A percentile compares a stretch with the other conserved stretches of the same genome.
Conservation (phyloP, 2,329 filamentous ascomycete genomes). For the Cryphonectria japonica region DNA sequence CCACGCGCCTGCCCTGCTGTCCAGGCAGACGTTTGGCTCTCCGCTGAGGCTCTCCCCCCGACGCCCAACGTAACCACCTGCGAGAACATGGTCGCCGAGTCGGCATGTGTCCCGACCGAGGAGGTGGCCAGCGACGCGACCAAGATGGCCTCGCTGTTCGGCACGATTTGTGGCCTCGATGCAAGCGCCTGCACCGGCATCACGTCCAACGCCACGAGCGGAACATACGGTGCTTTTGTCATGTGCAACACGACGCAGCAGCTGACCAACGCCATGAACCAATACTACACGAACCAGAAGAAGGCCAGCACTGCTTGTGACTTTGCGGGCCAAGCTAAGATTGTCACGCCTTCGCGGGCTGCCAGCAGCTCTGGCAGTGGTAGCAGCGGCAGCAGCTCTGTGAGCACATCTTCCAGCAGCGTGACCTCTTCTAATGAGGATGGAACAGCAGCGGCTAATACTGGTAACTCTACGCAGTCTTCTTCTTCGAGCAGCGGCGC, state of each 20-base stretch:
- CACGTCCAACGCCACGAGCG: slow-evolving; percentile 65
- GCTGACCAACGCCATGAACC: slow-evolving; percentile 73
- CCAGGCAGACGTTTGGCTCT: slow-evolving; percentile 64
- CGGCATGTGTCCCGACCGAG: slow-evolving; percentile 66
- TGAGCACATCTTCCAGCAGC: slow-evolving; percentile 11
- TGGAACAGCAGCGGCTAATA: slow-evolving; percentile 2
- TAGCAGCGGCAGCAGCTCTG: slow-evolving; percentile 14
- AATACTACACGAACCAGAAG: slow-evolving; percentile 67
- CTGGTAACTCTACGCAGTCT: neutral
- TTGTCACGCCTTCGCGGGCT: slow-evolving; percentile 21
- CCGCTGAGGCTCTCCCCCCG: slow-evolving; percentile 74
- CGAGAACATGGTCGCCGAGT: slow-evolving; percentile 77
- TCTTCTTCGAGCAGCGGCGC: slow-evolving; percentile 5
- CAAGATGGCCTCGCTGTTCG: slow-evolving; percentile 71
- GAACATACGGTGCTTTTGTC: slow-evolving; percentile 74
- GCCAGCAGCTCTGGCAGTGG: neutral
- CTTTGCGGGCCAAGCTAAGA: slow-evolving; percentile 67
- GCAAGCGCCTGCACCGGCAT: slow-evolving; percentile 68
- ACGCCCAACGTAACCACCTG: slow-evolving; percentile 79
- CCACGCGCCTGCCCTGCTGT: slow-evolving; percentile 72
- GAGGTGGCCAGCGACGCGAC: slow-evolving; percentile 58
- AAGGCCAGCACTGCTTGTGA: slow-evolving; percentile 64
- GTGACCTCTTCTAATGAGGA: neutral
- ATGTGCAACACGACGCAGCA: slow-evolving; percentile 74
- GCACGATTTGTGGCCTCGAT: slow-evolving; percentile 67